Evolutionary conservation across 768 basidiomycete genomes (phyloP).

Genomic region (Agaricus subrufescens): DNA sequence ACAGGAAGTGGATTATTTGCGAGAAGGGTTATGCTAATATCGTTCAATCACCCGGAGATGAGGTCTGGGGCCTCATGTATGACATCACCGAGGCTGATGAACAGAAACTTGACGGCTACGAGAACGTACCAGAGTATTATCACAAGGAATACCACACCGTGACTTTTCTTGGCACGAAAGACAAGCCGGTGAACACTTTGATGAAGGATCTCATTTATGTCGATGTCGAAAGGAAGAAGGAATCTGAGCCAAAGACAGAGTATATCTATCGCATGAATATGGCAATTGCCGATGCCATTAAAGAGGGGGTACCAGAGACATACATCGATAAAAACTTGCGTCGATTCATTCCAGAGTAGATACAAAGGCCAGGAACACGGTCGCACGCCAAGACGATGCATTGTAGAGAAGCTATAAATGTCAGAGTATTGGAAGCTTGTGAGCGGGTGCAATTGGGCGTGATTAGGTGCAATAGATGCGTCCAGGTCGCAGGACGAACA

Average conservation of each 20-base stretch:
- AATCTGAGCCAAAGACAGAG: slow-evolving; percentile 31
- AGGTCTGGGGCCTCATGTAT: slow-evolving; percentile 40
- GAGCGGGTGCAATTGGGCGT: too few relatives aligned
- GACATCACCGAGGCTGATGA: slow-evolving; percentile 37
- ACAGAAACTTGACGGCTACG: slow-evolving; percentile 36
- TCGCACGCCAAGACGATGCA: too few relatives aligned
- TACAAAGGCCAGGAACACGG: neutral
- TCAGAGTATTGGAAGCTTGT: too few relatives aligned
- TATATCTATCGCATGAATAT: slow-evolving; percentile 44
- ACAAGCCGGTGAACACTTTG: neutral
- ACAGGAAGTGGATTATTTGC: slow-evolving; percentile 47
- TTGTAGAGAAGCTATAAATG: too few relatives aligned
- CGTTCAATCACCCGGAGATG: slow-evolving; percentile 33
- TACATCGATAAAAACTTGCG: slow-evolving; percentile 43
- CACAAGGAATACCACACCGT: slow-evolving; percentile 29
- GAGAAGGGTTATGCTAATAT: slow-evolving; percentile 40
- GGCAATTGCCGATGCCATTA: slow-evolving; percentile 36
- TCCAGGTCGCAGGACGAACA: too few relatives aligned
- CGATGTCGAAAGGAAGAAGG: slow-evolving; percentile 26
- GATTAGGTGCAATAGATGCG: too few relatives aligned
- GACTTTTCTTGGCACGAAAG: slow-evolving; percentile 12
- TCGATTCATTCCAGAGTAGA: slow-evolving; percentile 31
- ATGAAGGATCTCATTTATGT: slow-evolving; percentile 36
- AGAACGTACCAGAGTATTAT: slow-evolving; percentile 33
- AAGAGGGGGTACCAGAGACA: slow-evolving; percentile 31